These are phyloP conservation scores for Parietaria judaica DNA, from an alignment of 306 rosid genomes.

Conservation along the genomic window DNA sequence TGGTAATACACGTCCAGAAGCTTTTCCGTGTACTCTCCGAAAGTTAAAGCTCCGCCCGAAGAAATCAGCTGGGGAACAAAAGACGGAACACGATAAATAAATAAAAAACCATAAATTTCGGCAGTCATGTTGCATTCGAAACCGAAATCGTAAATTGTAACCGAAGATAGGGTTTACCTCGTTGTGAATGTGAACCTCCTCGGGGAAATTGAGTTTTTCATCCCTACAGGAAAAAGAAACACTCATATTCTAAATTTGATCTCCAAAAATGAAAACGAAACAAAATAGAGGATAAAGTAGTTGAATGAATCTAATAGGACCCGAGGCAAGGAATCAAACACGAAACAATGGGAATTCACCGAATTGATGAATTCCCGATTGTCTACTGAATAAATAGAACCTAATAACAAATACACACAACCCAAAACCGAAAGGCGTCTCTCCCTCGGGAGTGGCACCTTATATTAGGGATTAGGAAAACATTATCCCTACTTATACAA, in stretches of 20 bases:
- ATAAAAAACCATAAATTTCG: not conserved
- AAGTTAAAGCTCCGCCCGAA: constrained; percentile 56
- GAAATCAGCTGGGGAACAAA: constrained; percentile 49
- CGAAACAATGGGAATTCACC: too few relatives aligned
- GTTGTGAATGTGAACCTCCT: constrained; percentile 57
- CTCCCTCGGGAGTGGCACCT: too few relatives aligned
- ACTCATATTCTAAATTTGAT: too few relatives aligned
- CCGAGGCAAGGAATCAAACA: too few relatives aligned
- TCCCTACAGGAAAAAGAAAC: constrained; percentile 55
- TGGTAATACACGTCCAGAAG: constrained; percentile 84
- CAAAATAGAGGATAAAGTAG: not conserved
- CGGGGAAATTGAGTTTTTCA: constrained; percentile 68
- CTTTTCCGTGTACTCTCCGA: constrained; percentile 85
- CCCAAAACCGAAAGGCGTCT: too few relatives aligned
- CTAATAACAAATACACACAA: too few relatives aligned
- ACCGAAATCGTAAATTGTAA: not conserved
- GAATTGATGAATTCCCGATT: too few relatives aligned
- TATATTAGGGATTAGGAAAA: too few relatives aligned
- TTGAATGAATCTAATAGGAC: too few relatives aligned
- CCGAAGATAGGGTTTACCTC: constrained; percentile 40
- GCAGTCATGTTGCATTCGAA: not conserved
- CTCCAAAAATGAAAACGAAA: not conserved
- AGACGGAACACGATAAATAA: not conserved
- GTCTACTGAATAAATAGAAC: too few relatives aligned
- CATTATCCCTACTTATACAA: too few relatives aligned